Conservation (phyloP, 306 rosid species). For the Sechiopsis laciniata region DNA sequence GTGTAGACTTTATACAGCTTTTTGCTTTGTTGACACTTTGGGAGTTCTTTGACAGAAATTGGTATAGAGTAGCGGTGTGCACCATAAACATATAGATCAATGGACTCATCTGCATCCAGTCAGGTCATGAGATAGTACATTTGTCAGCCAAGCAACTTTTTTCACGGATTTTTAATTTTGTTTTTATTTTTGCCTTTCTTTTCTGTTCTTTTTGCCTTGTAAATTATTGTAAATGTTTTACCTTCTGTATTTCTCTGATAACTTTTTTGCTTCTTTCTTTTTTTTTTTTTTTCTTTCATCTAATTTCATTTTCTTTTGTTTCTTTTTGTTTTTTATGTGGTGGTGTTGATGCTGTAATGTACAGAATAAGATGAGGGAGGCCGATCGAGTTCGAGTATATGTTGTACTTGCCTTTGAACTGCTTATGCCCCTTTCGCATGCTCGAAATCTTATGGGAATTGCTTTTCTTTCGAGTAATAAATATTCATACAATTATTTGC, state of each 20-base stretch:
- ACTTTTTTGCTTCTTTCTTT: neutral
- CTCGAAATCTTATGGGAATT: neutral
- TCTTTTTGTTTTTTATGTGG: neutral
- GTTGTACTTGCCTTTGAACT: neutral
- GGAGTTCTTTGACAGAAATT: neutral
- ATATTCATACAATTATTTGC: too few relatives aligned
- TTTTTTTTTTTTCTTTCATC: too few relatives aligned
- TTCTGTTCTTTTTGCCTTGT: neutral
- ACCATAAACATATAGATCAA: neutral
- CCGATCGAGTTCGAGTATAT: neutral
- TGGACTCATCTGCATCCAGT: neutral
- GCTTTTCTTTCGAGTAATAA: neutral
- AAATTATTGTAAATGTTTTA: constrained; percentile 15
- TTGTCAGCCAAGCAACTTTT: constrained; percentile 5
- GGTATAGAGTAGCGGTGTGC: constrained; percentile 1
- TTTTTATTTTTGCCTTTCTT: neutral
- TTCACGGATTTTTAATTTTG: neutral
- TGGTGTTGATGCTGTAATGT: neutral
- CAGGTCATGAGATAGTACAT: neutral
- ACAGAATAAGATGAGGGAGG: constrained; percentile 7
- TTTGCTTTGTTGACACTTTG: neutral
- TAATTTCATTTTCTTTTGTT: too few relatives aligned
- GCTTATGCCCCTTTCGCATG: neutral
- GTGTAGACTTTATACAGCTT: neutral
- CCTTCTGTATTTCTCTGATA: neutral